phyloP scores from a whole-genome alignment of 176 grass and related monocot species.

The Cocos nucifera region DNA sequence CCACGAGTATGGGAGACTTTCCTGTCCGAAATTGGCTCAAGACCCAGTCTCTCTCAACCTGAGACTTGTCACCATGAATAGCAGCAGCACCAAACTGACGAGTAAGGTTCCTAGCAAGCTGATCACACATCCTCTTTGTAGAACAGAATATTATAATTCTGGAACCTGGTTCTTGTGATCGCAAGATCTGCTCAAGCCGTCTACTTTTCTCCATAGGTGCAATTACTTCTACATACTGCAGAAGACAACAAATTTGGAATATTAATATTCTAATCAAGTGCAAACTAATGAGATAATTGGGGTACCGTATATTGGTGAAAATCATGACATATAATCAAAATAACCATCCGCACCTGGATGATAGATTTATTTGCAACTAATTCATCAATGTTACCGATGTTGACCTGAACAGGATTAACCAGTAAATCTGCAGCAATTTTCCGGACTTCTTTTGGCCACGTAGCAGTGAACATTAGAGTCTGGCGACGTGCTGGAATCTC shows the following conservation, averaged over 20 bases:
- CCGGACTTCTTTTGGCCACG: constrained; percentile 77
- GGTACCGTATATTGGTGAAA: too few species aligned
- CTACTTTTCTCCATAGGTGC: constrained; percentile 51
- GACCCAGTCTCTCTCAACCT: constrained; percentile 83
- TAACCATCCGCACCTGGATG: constrained; percentile 42
- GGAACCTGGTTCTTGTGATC: constrained; percentile 66
- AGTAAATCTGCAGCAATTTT: constrained; percentile 75
- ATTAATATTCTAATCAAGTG: too few species aligned
- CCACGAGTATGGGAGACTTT: constrained; percentile 64
- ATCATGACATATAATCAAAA: too few species aligned
- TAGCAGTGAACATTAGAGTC: constrained; percentile 97
- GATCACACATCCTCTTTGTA: constrained; percentile 95
- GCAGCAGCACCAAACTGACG: constrained; percentile 54
- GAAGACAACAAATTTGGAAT: not conserved
- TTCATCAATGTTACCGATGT: constrained; percentile 71
- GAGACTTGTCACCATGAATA: constrained; percentile 98
- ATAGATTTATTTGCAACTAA: constrained; percentile 89
- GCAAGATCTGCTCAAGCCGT: constrained; percentile 74
- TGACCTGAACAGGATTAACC: constrained; percentile 66
- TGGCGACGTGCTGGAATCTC: constrained; percentile 54
- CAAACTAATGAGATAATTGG: too few species aligned
- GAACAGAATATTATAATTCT: constrained; percentile 97
- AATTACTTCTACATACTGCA: constrained; percentile 73
- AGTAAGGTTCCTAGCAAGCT: constrained; percentile 52
- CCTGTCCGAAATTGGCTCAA: constrained; percentile 68